These are phyloP conservation scores for Dysphania ambrosioides DNA, from an alignment of 148 eudicot species.

Conservation along the genomic window DNA sequence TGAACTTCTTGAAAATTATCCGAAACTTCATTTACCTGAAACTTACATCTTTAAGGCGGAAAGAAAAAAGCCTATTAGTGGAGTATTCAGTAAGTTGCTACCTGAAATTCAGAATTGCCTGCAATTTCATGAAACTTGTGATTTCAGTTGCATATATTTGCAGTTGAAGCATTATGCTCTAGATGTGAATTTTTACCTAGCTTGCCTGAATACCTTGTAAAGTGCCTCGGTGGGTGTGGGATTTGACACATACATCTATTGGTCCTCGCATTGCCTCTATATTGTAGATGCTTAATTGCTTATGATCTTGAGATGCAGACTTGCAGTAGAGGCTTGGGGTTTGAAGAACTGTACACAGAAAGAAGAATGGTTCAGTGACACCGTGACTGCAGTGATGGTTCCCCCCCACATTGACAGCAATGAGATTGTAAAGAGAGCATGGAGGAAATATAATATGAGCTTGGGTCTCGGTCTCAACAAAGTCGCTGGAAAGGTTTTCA, in stretches of 20 bases:
- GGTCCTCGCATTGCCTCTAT: slow-evolving; percentile 2
- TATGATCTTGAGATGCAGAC: slow-evolving; percentile 46
- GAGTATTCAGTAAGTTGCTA: no score
- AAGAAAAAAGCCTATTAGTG: neutral
- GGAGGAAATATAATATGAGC: slow-evolving; percentile 91
- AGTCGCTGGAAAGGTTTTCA: slow-evolving; percentile 95
- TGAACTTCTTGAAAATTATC: neutral
- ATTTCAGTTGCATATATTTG: neutral
- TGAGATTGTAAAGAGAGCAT: slow-evolving; percentile 71
- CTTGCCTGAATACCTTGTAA: neutral
- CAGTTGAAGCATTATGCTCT: no score
- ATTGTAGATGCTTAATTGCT: slow-evolving; percentile 10
- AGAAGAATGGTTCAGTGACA: slow-evolving; percentile 97
- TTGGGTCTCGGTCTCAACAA: slow-evolving; percentile 95
- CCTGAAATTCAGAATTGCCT: no score
- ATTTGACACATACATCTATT: neutral
- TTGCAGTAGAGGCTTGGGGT: slow-evolving; percentile 99
- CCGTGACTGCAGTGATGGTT: slow-evolving; percentile 86
- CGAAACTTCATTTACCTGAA: neutral
- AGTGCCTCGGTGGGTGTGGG: neutral
- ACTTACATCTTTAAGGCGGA: neutral
- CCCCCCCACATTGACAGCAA: slow-evolving; percentile 82
- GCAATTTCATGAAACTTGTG: neutral
- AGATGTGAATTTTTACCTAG: neutral
- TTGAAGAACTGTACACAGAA: slow-evolving; percentile 91